Percentiles rank a stretch among this genome's conserved stretches.
phyloP scores from a whole-genome alignment of 129 eudicot species.

The Flaveria ramosissima region DNA sequence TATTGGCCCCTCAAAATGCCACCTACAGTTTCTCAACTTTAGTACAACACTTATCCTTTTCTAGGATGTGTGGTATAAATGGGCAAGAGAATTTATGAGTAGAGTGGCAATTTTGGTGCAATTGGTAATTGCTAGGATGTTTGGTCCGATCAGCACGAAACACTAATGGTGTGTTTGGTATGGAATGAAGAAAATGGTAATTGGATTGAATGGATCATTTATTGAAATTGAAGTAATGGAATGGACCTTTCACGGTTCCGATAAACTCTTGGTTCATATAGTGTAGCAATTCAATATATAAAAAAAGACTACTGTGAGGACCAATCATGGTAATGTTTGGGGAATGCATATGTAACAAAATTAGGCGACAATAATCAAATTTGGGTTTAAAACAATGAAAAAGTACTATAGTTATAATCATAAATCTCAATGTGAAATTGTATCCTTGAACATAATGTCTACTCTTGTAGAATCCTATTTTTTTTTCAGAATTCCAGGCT shows the following conservation, averaged over 20 bases:
- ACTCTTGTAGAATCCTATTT: not conserved
- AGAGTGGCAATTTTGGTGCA: not conserved
- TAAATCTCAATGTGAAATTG: not conserved
- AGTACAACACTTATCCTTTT: not conserved
- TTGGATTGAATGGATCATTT: not conserved
- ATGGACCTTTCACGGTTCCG: not conserved
- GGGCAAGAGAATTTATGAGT: not conserved
- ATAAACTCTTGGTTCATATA: not conserved
- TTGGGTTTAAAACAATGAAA: not conserved
- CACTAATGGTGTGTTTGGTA: not conserved
- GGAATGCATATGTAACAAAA: not conserved
- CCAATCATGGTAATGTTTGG: not conserved
- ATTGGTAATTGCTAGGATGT: not conserved
- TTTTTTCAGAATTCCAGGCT: not conserved
- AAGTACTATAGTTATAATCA: not conserved
- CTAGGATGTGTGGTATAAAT: not conserved
- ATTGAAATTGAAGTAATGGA: not conserved
- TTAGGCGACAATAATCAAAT: not conserved
- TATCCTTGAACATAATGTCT: not conserved
- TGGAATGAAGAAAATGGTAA: slow-evolving; percentile 8
- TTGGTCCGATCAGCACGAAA: not conserved
- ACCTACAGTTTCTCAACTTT: not conserved
- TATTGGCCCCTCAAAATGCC: not conserved
- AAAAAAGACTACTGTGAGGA: not conserved
- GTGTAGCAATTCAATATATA: not conserved